These are phyloP conservation scores for Saccharomycopsis microspora DNA, from an alignment of 805 yeast genomes.

Conservation along the genomic window DNA sequence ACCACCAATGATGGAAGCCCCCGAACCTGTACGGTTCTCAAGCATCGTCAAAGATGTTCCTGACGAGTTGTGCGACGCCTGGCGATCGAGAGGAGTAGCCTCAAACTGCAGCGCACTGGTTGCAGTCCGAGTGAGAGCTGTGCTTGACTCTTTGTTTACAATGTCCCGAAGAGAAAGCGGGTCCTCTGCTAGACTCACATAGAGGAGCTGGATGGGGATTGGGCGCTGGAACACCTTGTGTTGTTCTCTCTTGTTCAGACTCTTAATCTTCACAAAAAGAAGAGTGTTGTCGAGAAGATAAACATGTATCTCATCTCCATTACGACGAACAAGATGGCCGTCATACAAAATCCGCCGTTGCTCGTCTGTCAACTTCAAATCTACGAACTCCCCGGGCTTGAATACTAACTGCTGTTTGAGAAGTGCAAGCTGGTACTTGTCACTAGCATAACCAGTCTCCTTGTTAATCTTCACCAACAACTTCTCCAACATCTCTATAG, in stretches of 20 bases:
- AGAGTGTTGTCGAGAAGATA: constrained; percentile 84
- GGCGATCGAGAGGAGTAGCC: background rate
- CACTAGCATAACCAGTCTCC: constrained; percentile 90
- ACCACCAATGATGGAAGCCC: constrained; percentile 5
- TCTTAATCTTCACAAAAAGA: constrained; percentile 73
- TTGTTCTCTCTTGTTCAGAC: constrained; percentile 82
- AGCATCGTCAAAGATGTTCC: background rate
- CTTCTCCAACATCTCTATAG: constrained; percentile 63
- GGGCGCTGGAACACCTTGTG: constrained; percentile 87
- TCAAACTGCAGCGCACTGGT: background rate
- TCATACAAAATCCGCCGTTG: constrained; percentile 71
- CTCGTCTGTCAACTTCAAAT: constrained; percentile 74
- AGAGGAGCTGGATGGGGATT: constrained; percentile 67
- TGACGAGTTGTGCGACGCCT: background rate
- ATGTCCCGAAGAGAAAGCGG: constrained; percentile 43
- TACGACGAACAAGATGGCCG: constrained; percentile 63
- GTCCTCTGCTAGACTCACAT: constrained; percentile 69
- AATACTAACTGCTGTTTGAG: constrained; percentile 76
- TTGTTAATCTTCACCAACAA: constrained; percentile 67
- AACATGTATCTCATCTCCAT: constrained; percentile 72
- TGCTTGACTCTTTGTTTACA: constrained; percentile 22
- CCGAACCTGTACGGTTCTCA: background rate
- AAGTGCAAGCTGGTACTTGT: constrained; percentile 79
- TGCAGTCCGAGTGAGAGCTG: background rate
- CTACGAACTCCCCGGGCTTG: constrained; percentile 74